Evolutionary conservation across 208 protist genomes (phyloP).

Genomic region (Blechomonas ayalai): DNA sequence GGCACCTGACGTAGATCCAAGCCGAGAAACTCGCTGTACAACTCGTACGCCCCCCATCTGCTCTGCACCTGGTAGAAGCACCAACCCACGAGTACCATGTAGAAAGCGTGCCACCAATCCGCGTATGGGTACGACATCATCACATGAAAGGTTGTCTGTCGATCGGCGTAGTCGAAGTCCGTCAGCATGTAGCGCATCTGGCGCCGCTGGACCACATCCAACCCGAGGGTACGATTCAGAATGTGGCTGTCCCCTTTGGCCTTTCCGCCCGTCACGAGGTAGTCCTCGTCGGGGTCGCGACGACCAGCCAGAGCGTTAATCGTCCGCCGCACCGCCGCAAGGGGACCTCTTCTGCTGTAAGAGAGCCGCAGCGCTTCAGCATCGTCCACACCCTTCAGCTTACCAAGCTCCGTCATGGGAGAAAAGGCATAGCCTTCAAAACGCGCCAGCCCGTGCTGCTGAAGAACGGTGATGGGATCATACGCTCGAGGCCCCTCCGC

Average conservation of each 20-base stretch:
- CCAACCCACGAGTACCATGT: slow-evolving; percentile 66
- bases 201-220: slow-evolving; percentile 74
- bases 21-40: slow-evolving; percentile 86
- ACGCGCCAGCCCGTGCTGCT: slow-evolving; percentile 71
- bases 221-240: slow-evolving; percentile 46
- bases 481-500: slow-evolving; percentile 58
- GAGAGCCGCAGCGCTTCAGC: slow-evolving; percentile 12
- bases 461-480: slow-evolving; percentile 67
- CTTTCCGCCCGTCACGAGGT: slow-evolving; percentile 29
- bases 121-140: slow-evolving; percentile 91
- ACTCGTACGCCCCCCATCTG: slow-evolving; percentile 56
- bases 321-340: slow-evolving; percentile 9
- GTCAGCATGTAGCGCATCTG: slow-evolving; percentile 84
- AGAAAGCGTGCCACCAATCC: slow-evolving; percentile 79
- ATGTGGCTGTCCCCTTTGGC: slow-evolving; percentile 49
- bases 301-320: slow-evolving; percentile 36
- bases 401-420: slow-evolving; percentile 64
- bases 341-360: slow-evolving; percentile 6
- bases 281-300: slow-evolving; percentile 28
- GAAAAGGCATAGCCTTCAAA: slow-evolving; percentile 86
- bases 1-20: slow-evolving; percentile 78
- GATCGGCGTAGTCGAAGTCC: slow-evolving; percentile 77
- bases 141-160: slow-evolving; percentile 74
- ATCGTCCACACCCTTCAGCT: slow-evolving; percentile 48
- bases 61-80: slow-evolving; percentile 69